Evolutionary conservation across 768 basidiomycete species (phyloP), one percentile per base, ranked within the genome.

Genomic region (Hericium erinaceus): DNA sequence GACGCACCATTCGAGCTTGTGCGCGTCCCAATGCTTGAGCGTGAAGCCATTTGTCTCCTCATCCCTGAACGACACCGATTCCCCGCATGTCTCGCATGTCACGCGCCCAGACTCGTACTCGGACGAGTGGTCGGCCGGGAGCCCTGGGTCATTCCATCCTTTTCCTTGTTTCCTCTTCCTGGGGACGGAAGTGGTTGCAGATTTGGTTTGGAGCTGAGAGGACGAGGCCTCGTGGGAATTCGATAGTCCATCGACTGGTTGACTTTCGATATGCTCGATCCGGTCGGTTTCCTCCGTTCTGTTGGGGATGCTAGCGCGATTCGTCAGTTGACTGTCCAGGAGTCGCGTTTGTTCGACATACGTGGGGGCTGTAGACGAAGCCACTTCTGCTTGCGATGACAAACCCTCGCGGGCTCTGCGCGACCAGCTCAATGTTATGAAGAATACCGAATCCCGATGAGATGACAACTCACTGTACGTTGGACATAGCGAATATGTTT

Each of bases 51-150:
- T 81, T 37, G 81, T 77, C 12, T 70, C 67, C 37, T 83, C 82
- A 68, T 89, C 85, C 22, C 85, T 76, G 68, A 88, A 85, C 4
- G 84, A 80, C 54, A 90, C 79, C 12, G 75, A 73, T 22, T 75
- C 72, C 10, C 80, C 78, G 64, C 88, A 90, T 8, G 74, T 72
- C 59, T 83, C 81, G 69, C 87, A 89, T 51, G 78, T 76, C 58
- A 90, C 80, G 52, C 77, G 79, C 18, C 85, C 85, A 0, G 79
- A 74, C 64, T 80, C 80, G 73, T 87, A 87, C 67, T 89, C 87
- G 20, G 52, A 53, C 6, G 52, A 39, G 4, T n/a, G 18, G 8
- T 4, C 52, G 39, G n/a, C 52, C 54, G 28, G 33, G 9, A 33
- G 33, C 6, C 33, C 33, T 33, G 33, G 33, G 9, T 33, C 33